A percentile compares a stretch with the other conserved stretches of the same genome.
Conservation (phyloP, 1,284 basidiomycete species). For the Phellinidium pouzarii region DNA sequence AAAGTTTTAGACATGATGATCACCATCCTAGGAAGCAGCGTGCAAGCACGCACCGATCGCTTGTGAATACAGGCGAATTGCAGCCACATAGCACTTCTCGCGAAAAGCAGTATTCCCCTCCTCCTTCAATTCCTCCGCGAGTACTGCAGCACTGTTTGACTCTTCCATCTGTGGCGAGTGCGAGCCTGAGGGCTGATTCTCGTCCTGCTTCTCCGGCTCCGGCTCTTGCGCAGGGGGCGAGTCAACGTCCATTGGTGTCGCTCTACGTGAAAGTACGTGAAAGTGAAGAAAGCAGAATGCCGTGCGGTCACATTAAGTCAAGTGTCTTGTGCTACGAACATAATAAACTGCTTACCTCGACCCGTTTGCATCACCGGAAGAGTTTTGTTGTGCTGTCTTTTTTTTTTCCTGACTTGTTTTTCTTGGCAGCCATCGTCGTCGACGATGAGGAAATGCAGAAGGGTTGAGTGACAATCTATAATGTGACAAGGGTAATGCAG, state of each 20-base stretch:
- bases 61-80: conserved; percentile 70
- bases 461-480: not conserved
- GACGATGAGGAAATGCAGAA: not conserved
- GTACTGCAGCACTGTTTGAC: conserved; percentile 25
- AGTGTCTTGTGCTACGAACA: not conserved
- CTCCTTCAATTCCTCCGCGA: conserved; percentile 63
- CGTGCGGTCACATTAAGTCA: not conserved
- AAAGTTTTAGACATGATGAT: not conserved
- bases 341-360: conserved; percentile 9
- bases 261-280: conserved; percentile 12
- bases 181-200: conserved; percentile 18
- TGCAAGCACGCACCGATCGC: conserved; percentile 53
- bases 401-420: conserved; percentile 28
- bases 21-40: conserved; percentile 6
- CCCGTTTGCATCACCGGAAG: conserved; percentile 20
- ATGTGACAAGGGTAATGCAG: no score
- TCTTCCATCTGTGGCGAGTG: conserved; percentile 16
- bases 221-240: not conserved
- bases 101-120: conserved; percentile 72
- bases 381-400: conserved; percentile 22
- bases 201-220: not conserved
- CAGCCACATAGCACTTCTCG: conserved; percentile 57
- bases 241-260: conserved; percentile 17
- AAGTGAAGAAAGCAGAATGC: not conserved
- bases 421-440: conserved; percentile 26